Percentiles rank a stretch among this genome's conserved stretches.
Evolutionary conservation across 306 rosid genomes (phyloP).

Genomic region (Coriaria nepalensis): DNA sequence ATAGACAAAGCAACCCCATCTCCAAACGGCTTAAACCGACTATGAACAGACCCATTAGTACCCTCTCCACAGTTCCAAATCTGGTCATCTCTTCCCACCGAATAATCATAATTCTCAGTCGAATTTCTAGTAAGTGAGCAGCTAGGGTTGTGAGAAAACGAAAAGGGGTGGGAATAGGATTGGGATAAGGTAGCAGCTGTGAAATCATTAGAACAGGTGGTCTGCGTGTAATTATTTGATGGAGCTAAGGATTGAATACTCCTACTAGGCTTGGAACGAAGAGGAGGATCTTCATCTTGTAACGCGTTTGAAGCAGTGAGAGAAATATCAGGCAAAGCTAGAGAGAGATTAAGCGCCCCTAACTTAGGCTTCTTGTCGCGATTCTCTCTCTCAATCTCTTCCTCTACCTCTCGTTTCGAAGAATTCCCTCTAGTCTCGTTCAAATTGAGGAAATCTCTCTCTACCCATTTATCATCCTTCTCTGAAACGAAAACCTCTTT

Average conservation of each 20-base stretch:
- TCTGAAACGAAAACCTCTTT: conserved; percentile 44
- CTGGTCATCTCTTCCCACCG: conserved; percentile 68
- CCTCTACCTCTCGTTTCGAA: conserved; percentile 69
- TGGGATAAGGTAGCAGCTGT: conserved; percentile 69
- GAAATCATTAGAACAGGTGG: conserved; percentile 73
- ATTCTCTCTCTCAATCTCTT: conserved; percentile 43
- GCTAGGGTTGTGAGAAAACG: conserved; percentile 76
- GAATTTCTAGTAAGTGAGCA: conserved; percentile 87
- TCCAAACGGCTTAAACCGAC: conserved; percentile 95
- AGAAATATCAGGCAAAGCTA: conserved; percentile 82
- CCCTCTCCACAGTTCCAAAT: conserved; percentile 98
- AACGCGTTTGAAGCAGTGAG: conserved; percentile 78
- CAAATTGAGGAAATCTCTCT: conserved; percentile 76
- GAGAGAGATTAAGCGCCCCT: conserved; percentile 77
- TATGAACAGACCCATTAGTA: conserved; percentile 95
- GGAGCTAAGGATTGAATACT: conserved; percentile 41
- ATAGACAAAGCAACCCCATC: conserved; percentile 60
- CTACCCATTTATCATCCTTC: conserved; percentile 69
- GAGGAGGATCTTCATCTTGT: conserved; percentile 42
- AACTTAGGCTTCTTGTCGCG: conserved; percentile 67
- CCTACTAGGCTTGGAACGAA: conserved; percentile 33
- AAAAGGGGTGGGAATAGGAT: conserved; percentile 77
- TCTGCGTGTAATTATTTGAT: conserved; percentile 29
- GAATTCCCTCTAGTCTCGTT: conserved; percentile 46
- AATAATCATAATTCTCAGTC: conserved; percentile 67